Evolutionary conservation across 805 yeast species (phyloP).

Genomic region (Metschnikowia amazonensis): DNA sequence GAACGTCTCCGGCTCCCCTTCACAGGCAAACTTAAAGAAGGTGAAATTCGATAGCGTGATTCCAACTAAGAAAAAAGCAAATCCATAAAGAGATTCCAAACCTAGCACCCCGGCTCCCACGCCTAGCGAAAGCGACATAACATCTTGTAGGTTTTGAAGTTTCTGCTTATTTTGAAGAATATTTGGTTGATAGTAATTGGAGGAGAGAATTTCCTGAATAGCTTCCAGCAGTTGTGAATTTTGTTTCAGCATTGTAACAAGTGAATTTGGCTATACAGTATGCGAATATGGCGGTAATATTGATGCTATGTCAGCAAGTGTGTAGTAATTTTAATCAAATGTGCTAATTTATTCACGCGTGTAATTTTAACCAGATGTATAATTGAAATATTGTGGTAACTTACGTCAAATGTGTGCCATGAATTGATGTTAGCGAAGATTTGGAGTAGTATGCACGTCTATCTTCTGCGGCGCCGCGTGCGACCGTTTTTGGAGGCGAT

Average conservation of each 20-base stretch:
- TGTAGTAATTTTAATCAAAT: too few relatives aligned
- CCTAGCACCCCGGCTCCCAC: conserved; percentile 40
- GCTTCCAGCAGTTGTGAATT: conserved; percentile 1
- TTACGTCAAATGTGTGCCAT: too few relatives aligned
- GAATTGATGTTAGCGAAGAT: neutral
- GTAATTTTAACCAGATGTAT: too few relatives aligned
- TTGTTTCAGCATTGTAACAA: neutral
- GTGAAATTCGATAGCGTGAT: conserved; percentile 27
- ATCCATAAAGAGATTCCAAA: conserved; percentile 35
- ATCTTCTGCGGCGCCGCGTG: neutral
- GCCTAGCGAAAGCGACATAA: conserved; percentile 36
- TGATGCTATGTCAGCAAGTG: neutral
- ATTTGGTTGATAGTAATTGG: conserved; percentile 8
- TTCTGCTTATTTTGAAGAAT: conserved; percentile 13
- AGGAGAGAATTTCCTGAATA: neutral
- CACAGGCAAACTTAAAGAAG: conserved; percentile 32
- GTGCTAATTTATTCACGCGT: too few relatives aligned
- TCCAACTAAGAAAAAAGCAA: conserved; percentile 34
- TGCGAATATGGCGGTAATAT: neutral
- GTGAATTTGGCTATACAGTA: too few relatives aligned
- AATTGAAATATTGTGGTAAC: too few relatives aligned
- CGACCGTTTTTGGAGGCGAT: neutral
- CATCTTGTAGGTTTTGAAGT: conserved; percentile 33
- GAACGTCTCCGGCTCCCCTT: conserved; percentile 22
- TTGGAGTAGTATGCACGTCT: conserved; percentile 3